Percentiles rank a stretch among this genome's conserved stretches.
Evolutionary conservation across 768 basidiomycete genomes (phyloP).

Genomic region (Gloeopeniophorella convolvens): DNA sequence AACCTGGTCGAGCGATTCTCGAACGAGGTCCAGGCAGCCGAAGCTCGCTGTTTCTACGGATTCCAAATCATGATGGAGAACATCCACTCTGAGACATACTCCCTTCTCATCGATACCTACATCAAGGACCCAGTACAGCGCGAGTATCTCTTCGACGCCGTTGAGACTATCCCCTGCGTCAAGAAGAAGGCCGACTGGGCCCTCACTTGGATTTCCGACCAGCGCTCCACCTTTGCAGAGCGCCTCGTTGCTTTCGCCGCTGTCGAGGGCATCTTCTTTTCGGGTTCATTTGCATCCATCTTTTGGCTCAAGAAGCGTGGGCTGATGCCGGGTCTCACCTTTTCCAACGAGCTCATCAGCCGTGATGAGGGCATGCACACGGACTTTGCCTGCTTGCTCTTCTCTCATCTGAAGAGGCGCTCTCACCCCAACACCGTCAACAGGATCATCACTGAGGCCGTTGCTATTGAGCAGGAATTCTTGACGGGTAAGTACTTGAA

Average conservation of each 20-base stretch:
- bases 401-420: slow-evolving; percentile 71
- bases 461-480: slow-evolving; percentile 82
- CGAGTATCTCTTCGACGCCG: slow-evolving; percentile 81
- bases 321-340: slow-evolving; percentile 94
- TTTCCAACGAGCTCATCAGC: slow-evolving; percentile 94
- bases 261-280: slow-evolving; percentile 96
- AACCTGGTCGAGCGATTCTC: slow-evolving; percentile 93
- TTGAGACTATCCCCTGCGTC: slow-evolving; percentile 91
- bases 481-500: slow-evolving; percentile 52
- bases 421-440: slow-evolving; percentile 75
- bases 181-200: slow-evolving; percentile 96
- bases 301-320: slow-evolving; percentile 98
- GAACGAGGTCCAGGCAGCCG: slow-evolving; percentile 84
- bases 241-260: slow-evolving; percentile 91
- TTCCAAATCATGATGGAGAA: slow-evolving; percentile 99
- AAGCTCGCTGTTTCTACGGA: slow-evolving; percentile 94
- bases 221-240: slow-evolving; percentile 76
- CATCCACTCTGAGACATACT: slow-evolving; percentile 95
- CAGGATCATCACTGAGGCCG: slow-evolving; percentile 74
- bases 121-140: slow-evolving; percentile 76
- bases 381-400: slow-evolving; percentile 90
- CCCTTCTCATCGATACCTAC: slow-evolving; percentile 91
- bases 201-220: slow-evolving; percentile 83
- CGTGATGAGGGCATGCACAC: slow-evolving; percentile 96
- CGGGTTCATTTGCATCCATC: slow-evolving; percentile 87